phyloP scores from a whole-genome alignment of 768 basidiomycete species.

The Lactarius sp. region DNA sequence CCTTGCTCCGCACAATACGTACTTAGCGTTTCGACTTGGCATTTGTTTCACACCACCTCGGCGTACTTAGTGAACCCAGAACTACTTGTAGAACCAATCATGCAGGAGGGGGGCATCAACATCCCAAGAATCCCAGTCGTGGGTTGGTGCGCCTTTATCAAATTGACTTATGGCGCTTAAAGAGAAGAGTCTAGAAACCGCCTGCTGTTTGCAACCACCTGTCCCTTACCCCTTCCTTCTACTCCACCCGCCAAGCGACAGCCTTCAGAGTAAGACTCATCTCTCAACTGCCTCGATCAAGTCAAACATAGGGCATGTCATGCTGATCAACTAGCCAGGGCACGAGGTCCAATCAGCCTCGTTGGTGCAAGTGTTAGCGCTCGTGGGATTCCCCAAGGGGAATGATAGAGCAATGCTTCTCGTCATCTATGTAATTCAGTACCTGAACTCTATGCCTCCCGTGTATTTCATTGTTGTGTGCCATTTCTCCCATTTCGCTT shows the following conservation, averaged over 20 bases:
- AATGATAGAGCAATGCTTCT: background rate
- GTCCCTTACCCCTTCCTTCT: background rate
- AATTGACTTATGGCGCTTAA: background rate
- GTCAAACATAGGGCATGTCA: background rate
- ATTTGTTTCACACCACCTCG: background rate
- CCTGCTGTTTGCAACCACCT: background rate
- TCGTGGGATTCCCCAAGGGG: background rate
- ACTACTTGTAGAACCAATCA: background rate
- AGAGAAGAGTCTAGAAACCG: conserved; percentile 1
- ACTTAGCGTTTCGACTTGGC: background rate
- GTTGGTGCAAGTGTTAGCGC: background rate
- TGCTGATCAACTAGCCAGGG: background rate
- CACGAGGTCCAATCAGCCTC: background rate
- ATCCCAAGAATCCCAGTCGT: background rate
- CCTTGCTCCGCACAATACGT: background rate
- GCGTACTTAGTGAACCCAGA: background rate
- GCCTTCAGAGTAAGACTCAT: background rate
- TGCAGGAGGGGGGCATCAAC: background rate
- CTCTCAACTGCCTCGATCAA: background rate
- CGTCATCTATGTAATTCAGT: background rate
- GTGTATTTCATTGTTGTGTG: background rate
- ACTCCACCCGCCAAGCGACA: background rate
- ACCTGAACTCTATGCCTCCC: background rate
- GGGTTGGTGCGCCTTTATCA: background rate
- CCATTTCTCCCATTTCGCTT: background rate